Base-by-base conservation (phyloP, 495 filamentous ascomycete genomes). In the Podospora anserina region DNA sequence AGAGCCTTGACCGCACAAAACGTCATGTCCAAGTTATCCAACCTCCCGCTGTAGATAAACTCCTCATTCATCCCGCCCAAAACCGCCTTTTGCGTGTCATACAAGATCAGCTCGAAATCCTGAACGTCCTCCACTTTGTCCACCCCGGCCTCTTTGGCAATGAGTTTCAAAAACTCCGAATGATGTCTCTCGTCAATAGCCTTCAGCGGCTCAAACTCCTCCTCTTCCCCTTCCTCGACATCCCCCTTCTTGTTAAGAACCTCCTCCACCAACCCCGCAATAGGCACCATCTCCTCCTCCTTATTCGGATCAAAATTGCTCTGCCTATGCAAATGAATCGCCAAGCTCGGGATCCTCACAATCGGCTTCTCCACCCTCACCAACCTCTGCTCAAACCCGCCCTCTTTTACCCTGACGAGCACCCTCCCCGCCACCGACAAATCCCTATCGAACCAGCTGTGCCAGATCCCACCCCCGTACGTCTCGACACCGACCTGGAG, bases 11-110 rank as follows among this genome's bases (percentile, higher is more conserved):
- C 86, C 71, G 88, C 88, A 80, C 95, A 98, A 82, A 91, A 97
- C 19, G 94, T 92, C 92, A 97, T 96, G 78, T 89, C 90, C 26
- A 97, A 84, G 77, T 99, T 98, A 79, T 99, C 95, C 64, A 99
- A 86, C 27, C 95, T 90, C 34, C 92, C 86, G 7, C 93, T 96
- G 81, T 92, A 97, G 77, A 98, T 94, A 71, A 99, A 88, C 79
- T 99, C 95, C 72, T 97, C 89, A 75, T 92, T 90, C 65, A 99
- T 77, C 23, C 95, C 95, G 67, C 96, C 96, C 18, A 98, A 86
- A 75, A 88, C 91, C 11, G 93, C 84, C 76, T 92, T 89, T 70
- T 98, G 96, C 3, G 94, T 96, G 76, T 98, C 95, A 78, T 97
- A 99, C 28, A 98, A 88, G 20, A 97, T 88, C 78, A 97, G 86